Conservation (phyloP, 768 basidiomycete species). For the Boletus coccyginus region DNA sequence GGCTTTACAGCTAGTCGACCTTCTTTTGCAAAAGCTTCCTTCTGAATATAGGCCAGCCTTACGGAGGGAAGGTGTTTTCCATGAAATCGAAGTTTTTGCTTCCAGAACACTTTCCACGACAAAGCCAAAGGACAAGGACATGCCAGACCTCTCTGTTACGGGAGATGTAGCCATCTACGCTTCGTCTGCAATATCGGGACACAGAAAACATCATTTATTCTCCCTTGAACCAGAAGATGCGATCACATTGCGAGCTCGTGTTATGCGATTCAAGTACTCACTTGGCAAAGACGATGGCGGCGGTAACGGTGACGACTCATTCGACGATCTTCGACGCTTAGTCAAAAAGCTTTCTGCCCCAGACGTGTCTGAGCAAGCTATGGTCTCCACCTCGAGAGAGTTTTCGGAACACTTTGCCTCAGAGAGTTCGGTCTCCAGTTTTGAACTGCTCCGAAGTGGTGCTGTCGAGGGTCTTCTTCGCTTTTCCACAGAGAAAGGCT, state of each 20-base stretch:
- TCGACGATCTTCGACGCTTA: slow-evolving; percentile 58
- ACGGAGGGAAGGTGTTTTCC: slow-evolving; percentile 93
- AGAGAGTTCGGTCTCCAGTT: slow-evolving; percentile 85
- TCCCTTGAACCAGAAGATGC: slow-evolving; percentile 85
- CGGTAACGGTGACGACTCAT: slow-evolving; percentile 57
- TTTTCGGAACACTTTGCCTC: slow-evolving; percentile 81
- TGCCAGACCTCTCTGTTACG: slow-evolving; percentile 32
- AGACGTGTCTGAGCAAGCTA: slow-evolving; percentile 59
- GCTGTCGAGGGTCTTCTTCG: slow-evolving; percentile 83
- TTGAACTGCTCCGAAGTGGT: slow-evolving; percentile 92
- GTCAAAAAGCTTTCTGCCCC: slow-evolving; percentile 60
- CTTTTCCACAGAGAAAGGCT: slow-evolving; percentile 70
- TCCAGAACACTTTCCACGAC: slow-evolving; percentile 55
- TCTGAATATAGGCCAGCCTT: slow-evolving; percentile 84
- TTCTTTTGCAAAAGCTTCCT: slow-evolving; percentile 82
- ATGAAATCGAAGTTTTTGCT: slow-evolving; percentile 84
- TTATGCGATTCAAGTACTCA: slow-evolving; percentile 82
- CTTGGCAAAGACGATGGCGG: slow-evolving; percentile 52
- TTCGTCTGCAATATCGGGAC: slow-evolving; percentile 52
- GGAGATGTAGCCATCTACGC: slow-evolving; percentile 39
- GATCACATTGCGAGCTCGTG: slow-evolving; percentile 86
- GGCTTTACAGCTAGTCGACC: slow-evolving; percentile 90
- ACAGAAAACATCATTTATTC: slow-evolving; percentile 67
- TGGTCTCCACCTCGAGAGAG: slow-evolving; percentile 60
- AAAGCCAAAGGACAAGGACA: slow-evolving; percentile 47